A percentile compares a stretch with the other conserved stretches of the same genome.
phyloP scores from a whole-genome alignment of 2,329 filamentous ascomycete genomes.

The Colletotrichum incanum region DNA sequence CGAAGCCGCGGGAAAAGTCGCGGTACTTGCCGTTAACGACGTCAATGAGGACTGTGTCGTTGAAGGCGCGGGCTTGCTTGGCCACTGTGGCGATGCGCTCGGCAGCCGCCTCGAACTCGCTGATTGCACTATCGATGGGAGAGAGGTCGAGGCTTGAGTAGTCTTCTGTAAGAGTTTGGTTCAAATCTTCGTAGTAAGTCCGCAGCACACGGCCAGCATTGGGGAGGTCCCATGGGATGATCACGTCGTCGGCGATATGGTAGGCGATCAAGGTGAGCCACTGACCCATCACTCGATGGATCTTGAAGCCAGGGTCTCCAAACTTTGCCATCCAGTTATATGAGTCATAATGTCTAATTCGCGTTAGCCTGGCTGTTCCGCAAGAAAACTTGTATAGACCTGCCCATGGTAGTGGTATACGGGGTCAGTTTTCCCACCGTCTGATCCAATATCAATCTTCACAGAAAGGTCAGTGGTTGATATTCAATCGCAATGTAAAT shows the following conservation, averaged over 20 bases:
- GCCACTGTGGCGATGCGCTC: constrained; percentile 29
- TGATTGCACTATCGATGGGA: constrained; percentile 26
- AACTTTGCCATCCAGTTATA: constrained; percentile 68
- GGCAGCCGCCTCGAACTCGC: constrained; percentile 21
- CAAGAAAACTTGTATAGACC: neutral
- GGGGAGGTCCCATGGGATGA: constrained; percentile 38
- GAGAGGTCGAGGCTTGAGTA: constrained; percentile 25
- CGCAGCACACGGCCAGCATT: constrained; percentile 33
- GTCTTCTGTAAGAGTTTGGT: constrained; percentile 17
- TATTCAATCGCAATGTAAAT: neutral
- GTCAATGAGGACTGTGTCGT: constrained; percentile 28
- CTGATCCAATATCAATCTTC: constrained; percentile 34
- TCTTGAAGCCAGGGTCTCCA: constrained; percentile 65
- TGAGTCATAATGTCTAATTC: constrained; percentile 21
- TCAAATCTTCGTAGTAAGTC: constrained; percentile 34
- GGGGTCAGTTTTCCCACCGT: constrained; percentile 34
- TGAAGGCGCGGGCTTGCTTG: constrained; percentile 27
- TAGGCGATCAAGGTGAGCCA: constrained; percentile 36
- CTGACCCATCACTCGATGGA: constrained; percentile 65
- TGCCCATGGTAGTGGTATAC: constrained; percentile 38
- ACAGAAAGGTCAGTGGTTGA: neutral
- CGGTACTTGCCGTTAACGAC: constrained; percentile 34
- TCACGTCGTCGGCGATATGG: constrained; percentile 34
- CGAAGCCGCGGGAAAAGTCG: constrained; percentile 38
- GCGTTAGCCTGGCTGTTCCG: neutral